Conservation (phyloP, 192 early-diverging fungal species). For the Coemansia sp. region DNA sequence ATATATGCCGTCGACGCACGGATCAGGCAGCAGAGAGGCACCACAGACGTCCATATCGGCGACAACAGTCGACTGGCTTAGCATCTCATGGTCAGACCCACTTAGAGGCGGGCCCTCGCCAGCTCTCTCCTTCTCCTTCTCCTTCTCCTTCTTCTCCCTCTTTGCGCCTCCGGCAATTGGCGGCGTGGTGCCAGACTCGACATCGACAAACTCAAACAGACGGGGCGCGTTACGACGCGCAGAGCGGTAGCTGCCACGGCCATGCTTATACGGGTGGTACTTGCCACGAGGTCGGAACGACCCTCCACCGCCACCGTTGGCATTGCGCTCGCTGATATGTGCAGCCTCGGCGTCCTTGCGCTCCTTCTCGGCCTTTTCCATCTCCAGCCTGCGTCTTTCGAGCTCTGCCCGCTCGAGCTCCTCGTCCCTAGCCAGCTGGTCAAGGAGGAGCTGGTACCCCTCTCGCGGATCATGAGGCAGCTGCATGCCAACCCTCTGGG, state of each 20-base stretch:
- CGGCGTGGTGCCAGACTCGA: neutral
- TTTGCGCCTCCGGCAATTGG: neutral
- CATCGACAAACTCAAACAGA: conserved; percentile 46
- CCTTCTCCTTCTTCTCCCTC: neutral
- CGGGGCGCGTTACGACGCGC: conserved; percentile 6
- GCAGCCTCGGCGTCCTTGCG: conserved; percentile 44
- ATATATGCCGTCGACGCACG: conserved; percentile 33
- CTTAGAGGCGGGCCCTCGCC: neutral
- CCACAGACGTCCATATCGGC: neutral
- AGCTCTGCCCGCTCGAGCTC: conserved; percentile 35
- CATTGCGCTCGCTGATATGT: neutral
- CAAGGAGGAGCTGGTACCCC: conserved; percentile 33
- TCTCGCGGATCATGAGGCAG: conserved; percentile 46
- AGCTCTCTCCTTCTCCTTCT: neutral
- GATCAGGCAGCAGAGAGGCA: conserved; percentile 14
- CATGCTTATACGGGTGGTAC: neutral
- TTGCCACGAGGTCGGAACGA: conserved; percentile 1
- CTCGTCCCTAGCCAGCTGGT: conserved; percentile 43
- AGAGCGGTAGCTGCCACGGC: neutral
- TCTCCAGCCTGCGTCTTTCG: conserved; percentile 27
- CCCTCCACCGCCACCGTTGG: neutral
- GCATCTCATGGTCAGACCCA: conserved; percentile 6
- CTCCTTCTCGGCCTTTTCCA: conserved; percentile 44
- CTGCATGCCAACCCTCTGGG: conserved; percentile 22
- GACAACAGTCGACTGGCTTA: neutral